Conservation (phyloP, 2,329 filamentous ascomycete genomes). For the Chrysoporthe cubensis region DNA sequence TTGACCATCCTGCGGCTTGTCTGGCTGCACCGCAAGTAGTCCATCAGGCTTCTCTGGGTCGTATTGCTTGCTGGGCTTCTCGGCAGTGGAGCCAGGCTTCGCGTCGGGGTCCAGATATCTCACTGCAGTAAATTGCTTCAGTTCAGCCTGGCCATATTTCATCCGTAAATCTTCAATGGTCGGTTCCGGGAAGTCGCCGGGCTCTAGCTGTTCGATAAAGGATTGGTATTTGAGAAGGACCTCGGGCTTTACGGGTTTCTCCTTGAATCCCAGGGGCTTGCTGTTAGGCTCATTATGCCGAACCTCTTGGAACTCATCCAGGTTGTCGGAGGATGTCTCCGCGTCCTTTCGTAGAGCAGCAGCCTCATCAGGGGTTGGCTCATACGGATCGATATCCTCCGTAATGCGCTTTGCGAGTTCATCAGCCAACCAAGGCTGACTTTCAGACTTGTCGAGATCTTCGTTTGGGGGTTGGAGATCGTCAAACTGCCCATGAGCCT, state of each 20-base stretch:
- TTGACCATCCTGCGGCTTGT: too few relatives aligned
- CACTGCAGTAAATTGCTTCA: constrained; percentile 33
- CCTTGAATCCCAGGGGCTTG: constrained; percentile 35
- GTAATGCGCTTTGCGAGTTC: constrained; percentile 33
- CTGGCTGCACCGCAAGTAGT: too few relatives aligned
- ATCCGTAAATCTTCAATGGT: constrained; percentile 10
- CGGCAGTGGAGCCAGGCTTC: constrained; percentile 20
- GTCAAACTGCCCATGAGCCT: constrained; percentile 36
- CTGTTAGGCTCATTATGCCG: constrained; percentile 10
- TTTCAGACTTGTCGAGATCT: constrained; percentile 44
- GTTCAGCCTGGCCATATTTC: constrained; percentile 26
- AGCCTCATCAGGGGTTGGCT: constrained; percentile 43
- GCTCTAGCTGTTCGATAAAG: constrained; percentile 8
- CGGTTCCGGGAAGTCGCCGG: constrained; percentile 8
- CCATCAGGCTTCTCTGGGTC: neutral
- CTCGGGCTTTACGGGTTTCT: constrained; percentile 20
- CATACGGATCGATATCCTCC: constrained; percentile 37
- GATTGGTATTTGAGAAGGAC: constrained; percentile 17
- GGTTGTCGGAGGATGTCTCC: constrained; percentile 45
- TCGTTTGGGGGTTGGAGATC: constrained; percentile 38
- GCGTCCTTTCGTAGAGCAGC: constrained; percentile 33
- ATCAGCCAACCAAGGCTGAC: constrained; percentile 43
- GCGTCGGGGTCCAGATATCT: constrained; percentile 34
- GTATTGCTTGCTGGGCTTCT: too few relatives aligned
- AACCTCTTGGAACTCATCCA: constrained; percentile 45